Evolutionary conservation across 371 early-diverging fungal species (phyloP).

Genomic region (Catenaria anguillulae): DNA sequence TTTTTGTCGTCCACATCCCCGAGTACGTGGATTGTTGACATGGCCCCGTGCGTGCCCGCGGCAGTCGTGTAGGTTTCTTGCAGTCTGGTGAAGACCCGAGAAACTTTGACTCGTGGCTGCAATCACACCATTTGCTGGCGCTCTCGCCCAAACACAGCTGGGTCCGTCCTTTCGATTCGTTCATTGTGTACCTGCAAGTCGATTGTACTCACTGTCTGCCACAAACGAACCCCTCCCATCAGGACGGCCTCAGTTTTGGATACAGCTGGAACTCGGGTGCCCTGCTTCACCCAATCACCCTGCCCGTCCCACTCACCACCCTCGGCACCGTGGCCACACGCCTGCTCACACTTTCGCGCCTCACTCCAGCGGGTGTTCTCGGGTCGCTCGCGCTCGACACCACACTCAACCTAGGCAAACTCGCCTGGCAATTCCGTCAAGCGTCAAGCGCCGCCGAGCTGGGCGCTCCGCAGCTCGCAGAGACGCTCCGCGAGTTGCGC

Average conservation of each 20-base stretch:
- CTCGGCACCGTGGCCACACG: slow-evolving; percentile 1
- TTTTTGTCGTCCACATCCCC: no score
- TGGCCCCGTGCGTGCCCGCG: no score
- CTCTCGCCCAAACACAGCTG: slow-evolving; percentile 3
- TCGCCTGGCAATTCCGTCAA: not conserved
- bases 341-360: not conserved
- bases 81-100: not conserved
- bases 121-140: slow-evolving; percentile 1
- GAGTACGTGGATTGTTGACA: no score
- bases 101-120: slow-evolving; percentile 2
- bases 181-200: no score
- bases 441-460: not conserved
- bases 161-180: not conserved
- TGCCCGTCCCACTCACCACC: slow-evolving; percentile 2
- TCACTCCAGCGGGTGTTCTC: not conserved
- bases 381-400: slow-evolving; percentile 1
- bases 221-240: not conserved
- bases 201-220: no score
- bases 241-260: slow-evolving; percentile 3
- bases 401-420: slow-evolving; percentile 4
- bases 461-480: not conserved
- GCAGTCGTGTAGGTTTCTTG: no score
- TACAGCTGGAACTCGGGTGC: slow-evolving; percentile 3
- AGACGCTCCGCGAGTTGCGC: not conserved
- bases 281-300: not conserved